These are phyloP conservation scores for Saprolegnia diclina DNA, from an alignment of 352 stramenopile genomes.

Conservation along the genomic window DNA sequence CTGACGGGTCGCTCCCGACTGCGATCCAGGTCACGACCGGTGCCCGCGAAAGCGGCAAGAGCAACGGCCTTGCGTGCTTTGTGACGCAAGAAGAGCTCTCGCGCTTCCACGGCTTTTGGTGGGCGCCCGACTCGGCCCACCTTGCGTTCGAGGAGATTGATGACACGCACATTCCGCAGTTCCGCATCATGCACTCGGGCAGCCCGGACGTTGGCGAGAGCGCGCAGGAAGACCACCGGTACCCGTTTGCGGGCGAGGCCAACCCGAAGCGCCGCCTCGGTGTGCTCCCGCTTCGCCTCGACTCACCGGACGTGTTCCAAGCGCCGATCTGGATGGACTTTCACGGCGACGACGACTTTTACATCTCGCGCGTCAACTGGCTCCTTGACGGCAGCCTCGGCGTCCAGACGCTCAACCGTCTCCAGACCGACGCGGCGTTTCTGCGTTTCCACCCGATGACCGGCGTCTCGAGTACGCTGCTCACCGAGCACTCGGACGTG, in stretches of 20 bases:
- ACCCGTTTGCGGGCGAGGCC: conserved; percentile 90
- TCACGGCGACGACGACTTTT: conserved; percentile 68
- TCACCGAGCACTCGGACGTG: conserved; percentile 84
- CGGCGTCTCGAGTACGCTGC: conserved; percentile 60
- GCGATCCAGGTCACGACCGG: conserved; percentile 71
- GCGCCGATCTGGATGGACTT: conserved; percentile 78
- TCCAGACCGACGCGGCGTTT: conserved; percentile 67
- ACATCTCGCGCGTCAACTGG: conserved; percentile 92
- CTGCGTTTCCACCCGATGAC: conserved; percentile 75
- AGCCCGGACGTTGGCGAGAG: conserved; percentile 49
- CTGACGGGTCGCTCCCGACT: conserved; percentile 33
- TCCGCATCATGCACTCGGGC: conserved; percentile 93
- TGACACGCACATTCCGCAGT: conserved; percentile 90
- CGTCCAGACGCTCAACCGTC: conserved; percentile 83
- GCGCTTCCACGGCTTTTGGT: conserved; percentile 96
- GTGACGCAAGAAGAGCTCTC: conserved; percentile 97
- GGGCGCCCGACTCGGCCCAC: conserved; percentile 77
- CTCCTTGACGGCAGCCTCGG: conserved; percentile 89
- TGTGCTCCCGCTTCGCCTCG: conserved; percentile 39
- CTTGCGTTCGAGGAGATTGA: conserved; percentile 92
- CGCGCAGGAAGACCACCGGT: conserved; percentile 77
- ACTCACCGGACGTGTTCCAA: conserved; percentile 1
- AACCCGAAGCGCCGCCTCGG: conserved; percentile 89
- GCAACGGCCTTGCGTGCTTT: conserved; percentile 95
- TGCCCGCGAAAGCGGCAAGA: conserved; percentile 65